phyloP scores from a whole-genome alignment of 441 rosid genomes.

The Erodium moschatum region DNA sequence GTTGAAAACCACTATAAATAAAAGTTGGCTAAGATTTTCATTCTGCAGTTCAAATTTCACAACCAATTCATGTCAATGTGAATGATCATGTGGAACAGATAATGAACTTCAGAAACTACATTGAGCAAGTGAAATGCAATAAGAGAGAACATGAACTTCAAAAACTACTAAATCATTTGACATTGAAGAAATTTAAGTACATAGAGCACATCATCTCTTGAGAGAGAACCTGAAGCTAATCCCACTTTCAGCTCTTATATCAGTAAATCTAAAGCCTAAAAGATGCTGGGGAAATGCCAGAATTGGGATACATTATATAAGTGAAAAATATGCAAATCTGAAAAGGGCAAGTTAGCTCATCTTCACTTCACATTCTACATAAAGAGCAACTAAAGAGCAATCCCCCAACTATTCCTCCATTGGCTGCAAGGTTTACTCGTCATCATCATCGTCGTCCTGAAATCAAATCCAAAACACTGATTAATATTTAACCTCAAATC shows the following conservation, averaged over 20 bases:
- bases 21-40: too few species aligned
- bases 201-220: background rate
- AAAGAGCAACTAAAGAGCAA: background rate
- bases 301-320: background rate
- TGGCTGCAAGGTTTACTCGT: background rate
- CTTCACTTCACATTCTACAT: background rate
- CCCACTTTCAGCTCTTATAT: background rate
- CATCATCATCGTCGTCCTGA: background rate
- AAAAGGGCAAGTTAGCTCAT: background rate
- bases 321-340: background rate
- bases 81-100: too few species aligned
- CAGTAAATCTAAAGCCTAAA: conserved; percentile 8
- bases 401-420: background rate
- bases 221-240: background rate
- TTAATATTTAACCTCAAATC: too few species aligned
- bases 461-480: background rate
- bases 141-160: background rate
- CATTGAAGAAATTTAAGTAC: conserved; percentile 6
- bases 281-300: background rate
- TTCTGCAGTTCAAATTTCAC: background rate
- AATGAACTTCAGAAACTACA: too few species aligned
- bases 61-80: background rate
- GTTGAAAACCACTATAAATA: too few species aligned
- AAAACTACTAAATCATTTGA: conserved; percentile 2
- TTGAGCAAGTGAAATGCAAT: background rate